phyloP scores from a whole-genome alignment of 352 stramenopile species.

The Globisporangium takayamanum region DNA sequence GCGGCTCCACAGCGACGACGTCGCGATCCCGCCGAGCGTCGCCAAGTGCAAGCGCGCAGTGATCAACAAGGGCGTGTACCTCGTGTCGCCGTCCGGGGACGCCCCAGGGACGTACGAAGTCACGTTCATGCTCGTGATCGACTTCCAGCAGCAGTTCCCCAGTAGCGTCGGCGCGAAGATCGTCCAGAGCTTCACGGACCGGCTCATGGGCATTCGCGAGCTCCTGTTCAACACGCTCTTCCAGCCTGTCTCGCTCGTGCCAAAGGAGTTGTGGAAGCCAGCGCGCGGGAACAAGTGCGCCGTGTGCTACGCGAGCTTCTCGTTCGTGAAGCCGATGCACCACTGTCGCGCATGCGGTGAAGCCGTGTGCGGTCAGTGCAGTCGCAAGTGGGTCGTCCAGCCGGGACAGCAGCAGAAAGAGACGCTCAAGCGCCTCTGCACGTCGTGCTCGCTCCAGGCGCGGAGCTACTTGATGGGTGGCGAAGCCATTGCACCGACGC shows the following conservation, averaged over 20 bases:
- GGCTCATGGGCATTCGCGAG: constrained; percentile 75
- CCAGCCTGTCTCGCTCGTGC: constrained; percentile 54
- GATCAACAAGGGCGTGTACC: constrained; percentile 77
- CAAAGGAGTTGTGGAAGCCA: constrained; percentile 56
- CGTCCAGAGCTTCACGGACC: constrained; percentile 70
- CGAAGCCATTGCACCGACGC: neutral
- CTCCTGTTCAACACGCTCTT: constrained; percentile 83
- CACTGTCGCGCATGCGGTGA: constrained; percentile 80
- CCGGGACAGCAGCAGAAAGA: constrained; percentile 37
- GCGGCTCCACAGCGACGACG: constrained; percentile 54
- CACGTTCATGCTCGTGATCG: constrained; percentile 80
- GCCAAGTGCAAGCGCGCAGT: constrained; percentile 81
- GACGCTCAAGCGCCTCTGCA: constrained; percentile 73
- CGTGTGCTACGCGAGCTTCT: constrained; percentile 64
- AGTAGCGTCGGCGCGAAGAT: constrained; percentile 54
- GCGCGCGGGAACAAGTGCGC: constrained; percentile 51
- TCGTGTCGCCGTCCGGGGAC: constrained; percentile 36
- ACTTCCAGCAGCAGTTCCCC: constrained; percentile 80
- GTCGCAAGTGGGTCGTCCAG: constrained; percentile 75
- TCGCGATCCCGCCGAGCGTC: constrained; percentile 64
- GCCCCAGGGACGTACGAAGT: constrained; percentile 60
- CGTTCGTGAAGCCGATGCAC: constrained; percentile 66
- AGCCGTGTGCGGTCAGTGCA: constrained; percentile 77
- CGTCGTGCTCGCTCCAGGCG: constrained; percentile 70
- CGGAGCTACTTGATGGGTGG: constrained; percentile 44